Evolutionary conservation across 2,329 filamentous ascomycete species (phyloP), one percentile per base, ranked within the genome.

Genomic region (Clarireedia monteithiana): DNA sequence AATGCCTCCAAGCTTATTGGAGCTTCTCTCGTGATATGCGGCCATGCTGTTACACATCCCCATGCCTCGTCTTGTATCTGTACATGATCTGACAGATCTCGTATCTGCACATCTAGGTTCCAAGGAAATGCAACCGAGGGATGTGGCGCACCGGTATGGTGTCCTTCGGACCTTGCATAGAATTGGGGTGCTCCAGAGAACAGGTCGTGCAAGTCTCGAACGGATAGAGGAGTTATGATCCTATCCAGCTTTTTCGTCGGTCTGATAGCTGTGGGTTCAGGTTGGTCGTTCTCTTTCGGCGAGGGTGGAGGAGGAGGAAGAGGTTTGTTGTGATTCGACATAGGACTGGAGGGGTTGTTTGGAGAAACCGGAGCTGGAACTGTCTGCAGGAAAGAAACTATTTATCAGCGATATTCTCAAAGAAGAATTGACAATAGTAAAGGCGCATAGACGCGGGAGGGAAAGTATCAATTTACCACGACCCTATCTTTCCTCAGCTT

Each of bases 111-210:
- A 59, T 78, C 74, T 59, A 81, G 77, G 67, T 88, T 82, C 78
- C 84, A 88, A 1, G 84, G 85, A 66, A 84, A 88, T 39, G 82
- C 80, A 27, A 85, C 82, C 49, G 76, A 81, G 23, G 85, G 84
- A 63, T 82, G 78, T 23, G 80, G 80, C 39, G 82, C 79, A 50
- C 77, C 81, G 57, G 77, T 78, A 67, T 76, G 80, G 68, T 83
- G 79, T 40, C 80, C 79, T 63, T 82, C 78, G 57, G 76, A 78
- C 52, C 80, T 77, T 62, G 81, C 78, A 68, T 83, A 84, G 73
- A 85, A 89, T 67, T 88, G 84, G 60, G 86, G 86, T 45, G 86
- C 86, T n/a, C 86, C 85, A 26, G 85, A 86, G 74, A 89, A 89
- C 64, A 89, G 77, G 69, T 83, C 82, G 71, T 85, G 82, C 51